Percentiles rank a stretch among this genome's conserved stretches.
phyloP scores from a whole-genome alignment of 192 early-diverging fungal genomes.

The Coemansia furcata region DNA sequence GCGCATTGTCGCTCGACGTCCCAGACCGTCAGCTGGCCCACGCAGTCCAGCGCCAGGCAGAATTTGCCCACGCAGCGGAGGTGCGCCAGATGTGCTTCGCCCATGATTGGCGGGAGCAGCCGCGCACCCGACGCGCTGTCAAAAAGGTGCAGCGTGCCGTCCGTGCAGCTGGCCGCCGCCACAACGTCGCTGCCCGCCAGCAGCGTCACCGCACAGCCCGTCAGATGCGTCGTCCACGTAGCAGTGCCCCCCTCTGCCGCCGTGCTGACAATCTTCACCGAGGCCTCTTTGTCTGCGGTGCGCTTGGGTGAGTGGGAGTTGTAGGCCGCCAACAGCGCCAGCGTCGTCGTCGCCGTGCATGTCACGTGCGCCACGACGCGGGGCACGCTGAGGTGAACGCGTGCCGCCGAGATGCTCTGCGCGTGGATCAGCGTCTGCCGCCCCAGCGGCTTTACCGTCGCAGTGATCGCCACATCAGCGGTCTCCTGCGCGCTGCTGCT shows the following conservation, averaged over 20 bases:
- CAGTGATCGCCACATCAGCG: background rate
- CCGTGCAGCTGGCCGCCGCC: slow-evolving; percentile 13
- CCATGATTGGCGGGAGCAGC: slow-evolving; percentile 16
- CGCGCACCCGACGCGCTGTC: slow-evolving; percentile 32
- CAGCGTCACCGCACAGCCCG: background rate
- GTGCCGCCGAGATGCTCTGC: slow-evolving; percentile 32
- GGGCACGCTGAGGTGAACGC: slow-evolving; percentile 36
- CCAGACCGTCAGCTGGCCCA: slow-evolving; percentile 34
- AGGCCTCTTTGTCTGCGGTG: background rate
- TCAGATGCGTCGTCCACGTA: slow-evolving; percentile 18
- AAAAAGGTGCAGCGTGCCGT: slow-evolving; percentile 37
- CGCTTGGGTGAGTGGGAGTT: slow-evolving; percentile 1
- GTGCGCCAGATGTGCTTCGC: slow-evolving; percentile 25
- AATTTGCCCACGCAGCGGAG: slow-evolving; percentile 15
- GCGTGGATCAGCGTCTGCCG: slow-evolving; percentile 41
- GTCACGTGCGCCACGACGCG: slow-evolving; percentile 27
- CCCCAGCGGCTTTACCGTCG: slow-evolving; percentile 7
- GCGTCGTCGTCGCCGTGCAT: background rate
- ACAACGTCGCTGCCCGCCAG: slow-evolving; percentile 7
- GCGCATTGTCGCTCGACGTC: slow-evolving; percentile 4
- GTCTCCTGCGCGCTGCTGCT: background rate
- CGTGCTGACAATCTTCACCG: background rate
- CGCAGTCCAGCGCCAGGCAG: slow-evolving; percentile 28
- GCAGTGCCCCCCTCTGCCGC: background rate
- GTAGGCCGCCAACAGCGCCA: background rate